phyloP scores from a whole-genome alignment of 2,329 filamentous ascomycete species.

The Periconia sp. region DNA sequence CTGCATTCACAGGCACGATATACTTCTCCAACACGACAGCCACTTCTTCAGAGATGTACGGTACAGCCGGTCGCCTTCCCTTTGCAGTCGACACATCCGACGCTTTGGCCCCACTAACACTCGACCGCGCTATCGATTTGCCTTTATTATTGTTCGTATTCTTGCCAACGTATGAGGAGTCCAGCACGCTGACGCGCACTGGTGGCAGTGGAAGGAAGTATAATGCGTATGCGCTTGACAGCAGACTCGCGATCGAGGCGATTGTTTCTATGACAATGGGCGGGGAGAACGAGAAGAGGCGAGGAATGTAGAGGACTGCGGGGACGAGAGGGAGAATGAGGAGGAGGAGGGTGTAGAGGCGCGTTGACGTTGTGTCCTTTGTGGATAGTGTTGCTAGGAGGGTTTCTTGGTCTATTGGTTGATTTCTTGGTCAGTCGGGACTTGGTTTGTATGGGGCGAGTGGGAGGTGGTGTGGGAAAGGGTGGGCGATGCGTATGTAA shows the following conservation, averaged over 20 bases:
- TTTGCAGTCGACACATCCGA: background rate
- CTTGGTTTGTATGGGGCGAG: constrained; percentile 1
- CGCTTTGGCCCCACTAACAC: background rate
- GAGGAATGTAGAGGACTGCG: constrained; percentile 57
- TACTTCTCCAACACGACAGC: constrained; percentile 58
- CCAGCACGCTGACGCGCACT: constrained; percentile 43
- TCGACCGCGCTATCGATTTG: constrained; percentile 12
- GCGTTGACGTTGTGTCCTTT: constrained; percentile 42
- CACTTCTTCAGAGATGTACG: constrained; percentile 21
- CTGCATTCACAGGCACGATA: constrained; percentile 63
- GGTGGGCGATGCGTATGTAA: background rate
- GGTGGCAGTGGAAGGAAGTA: constrained; percentile 56
- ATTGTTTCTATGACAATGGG: constrained; percentile 52
- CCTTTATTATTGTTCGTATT: constrained; percentile 8
- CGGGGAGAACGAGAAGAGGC: constrained; percentile 41
- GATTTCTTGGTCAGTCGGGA: background rate
- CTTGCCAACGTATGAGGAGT: constrained; percentile 6
- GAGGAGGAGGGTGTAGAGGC: constrained; percentile 58
- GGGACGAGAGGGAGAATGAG: constrained; percentile 62
- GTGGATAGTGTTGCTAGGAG: constrained; percentile 32
- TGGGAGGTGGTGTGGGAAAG: background rate
- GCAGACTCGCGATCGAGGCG: constrained; percentile 64
- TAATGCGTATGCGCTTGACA: constrained; percentile 64
- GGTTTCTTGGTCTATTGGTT: constrained; percentile 29
- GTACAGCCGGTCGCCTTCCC: constrained; percentile 17